These are phyloP conservation scores for Mycotypha africana DNA, from an alignment of 371 early-diverging fungal genomes.

Conservation along the genomic window DNA sequence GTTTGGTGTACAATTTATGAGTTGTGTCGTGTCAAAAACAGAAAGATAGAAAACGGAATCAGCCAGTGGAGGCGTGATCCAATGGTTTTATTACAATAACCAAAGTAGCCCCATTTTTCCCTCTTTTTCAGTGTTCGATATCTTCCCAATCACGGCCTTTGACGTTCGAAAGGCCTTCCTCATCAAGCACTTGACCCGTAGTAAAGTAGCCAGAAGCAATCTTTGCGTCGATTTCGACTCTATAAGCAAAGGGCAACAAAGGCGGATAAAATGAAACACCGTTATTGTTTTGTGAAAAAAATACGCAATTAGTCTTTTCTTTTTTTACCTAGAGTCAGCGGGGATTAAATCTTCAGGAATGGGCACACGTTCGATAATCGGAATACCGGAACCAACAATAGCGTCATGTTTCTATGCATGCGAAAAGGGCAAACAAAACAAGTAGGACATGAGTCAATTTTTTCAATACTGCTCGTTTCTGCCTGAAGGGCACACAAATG, in stretches of 20 bases:
- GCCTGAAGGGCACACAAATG: background rate
- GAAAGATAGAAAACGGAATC: background rate
- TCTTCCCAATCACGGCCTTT: slow-evolving; percentile 86
- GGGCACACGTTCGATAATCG: slow-evolving; percentile 83
- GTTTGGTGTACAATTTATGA: too few relatives aligned
- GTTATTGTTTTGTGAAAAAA: too few relatives aligned
- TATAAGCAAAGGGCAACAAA: slow-evolving; percentile 1
- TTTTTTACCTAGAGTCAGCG: slow-evolving; percentile 67
- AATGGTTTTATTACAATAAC: background rate
- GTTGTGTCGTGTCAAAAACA: too few relatives aligned
- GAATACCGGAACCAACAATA: slow-evolving; percentile 86
- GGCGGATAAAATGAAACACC: too few relatives aligned
- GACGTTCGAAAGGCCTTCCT: slow-evolving; percentile 56
- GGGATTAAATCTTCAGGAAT: slow-evolving; percentile 91
- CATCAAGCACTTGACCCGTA: slow-evolving; percentile 51
- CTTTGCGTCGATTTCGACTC: slow-evolving; percentile 96
- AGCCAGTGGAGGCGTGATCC: background rate
- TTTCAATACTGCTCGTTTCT: background rate
- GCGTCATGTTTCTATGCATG: slow-evolving; percentile 84
- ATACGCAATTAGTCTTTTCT: too few relatives aligned
- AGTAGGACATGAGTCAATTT: background rate
- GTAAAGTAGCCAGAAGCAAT: slow-evolving; percentile 94
- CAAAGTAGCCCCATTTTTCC: too few relatives aligned
- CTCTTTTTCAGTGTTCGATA: slow-evolving; percentile 62
- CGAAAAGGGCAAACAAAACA: background rate